These are phyloP conservation scores for Saccharomycopsis olivae DNA, from an alignment of 805 yeast genomes.

Conservation along the genomic window DNA sequence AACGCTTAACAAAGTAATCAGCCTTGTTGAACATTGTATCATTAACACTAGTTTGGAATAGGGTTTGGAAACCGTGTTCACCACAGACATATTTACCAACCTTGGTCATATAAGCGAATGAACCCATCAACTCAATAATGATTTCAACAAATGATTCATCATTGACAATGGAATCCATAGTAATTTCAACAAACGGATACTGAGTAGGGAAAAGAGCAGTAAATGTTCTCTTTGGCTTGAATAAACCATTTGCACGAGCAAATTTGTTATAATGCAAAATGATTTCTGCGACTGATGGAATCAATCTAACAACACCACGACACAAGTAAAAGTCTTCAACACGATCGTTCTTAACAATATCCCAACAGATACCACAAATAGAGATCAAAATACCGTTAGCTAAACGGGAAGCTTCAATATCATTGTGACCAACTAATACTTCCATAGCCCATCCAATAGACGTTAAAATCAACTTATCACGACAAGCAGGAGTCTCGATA, in stretches of 20 bases:
- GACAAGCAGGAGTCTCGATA: constrained; percentile 23
- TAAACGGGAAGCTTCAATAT: constrained; percentile 50
- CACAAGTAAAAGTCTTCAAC: constrained; percentile 30
- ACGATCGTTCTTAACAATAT: constrained; percentile 24
- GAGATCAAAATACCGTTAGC: constrained; percentile 50
- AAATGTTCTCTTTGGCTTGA: constrained; percentile 52
- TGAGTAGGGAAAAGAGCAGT: constrained; percentile 58
- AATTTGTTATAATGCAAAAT: constrained; percentile 43
- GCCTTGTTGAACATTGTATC: constrained; percentile 33
- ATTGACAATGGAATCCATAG: constrained; percentile 66
- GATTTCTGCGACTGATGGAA: constrained; percentile 43
- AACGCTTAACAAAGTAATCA: constrained; percentile 30
- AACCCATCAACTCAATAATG: constrained; percentile 54
- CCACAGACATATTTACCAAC: constrained; percentile 35
- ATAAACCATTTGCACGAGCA: constrained; percentile 30
- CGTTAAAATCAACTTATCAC: constrained; percentile 33
- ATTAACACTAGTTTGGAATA: constrained; percentile 27
- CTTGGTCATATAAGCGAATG: constrained; percentile 46
- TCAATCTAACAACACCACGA: constrained; percentile 38
- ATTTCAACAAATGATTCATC: constrained; percentile 64
- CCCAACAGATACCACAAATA: constrained; percentile 32
- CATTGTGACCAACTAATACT: constrained; percentile 37
- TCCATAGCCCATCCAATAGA: constrained; percentile 49
- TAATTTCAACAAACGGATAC: constrained; percentile 52
- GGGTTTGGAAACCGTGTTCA: constrained; percentile 32